Conservation (phyloP, 306 rosid species). For the Luffa acutangula region DNA sequence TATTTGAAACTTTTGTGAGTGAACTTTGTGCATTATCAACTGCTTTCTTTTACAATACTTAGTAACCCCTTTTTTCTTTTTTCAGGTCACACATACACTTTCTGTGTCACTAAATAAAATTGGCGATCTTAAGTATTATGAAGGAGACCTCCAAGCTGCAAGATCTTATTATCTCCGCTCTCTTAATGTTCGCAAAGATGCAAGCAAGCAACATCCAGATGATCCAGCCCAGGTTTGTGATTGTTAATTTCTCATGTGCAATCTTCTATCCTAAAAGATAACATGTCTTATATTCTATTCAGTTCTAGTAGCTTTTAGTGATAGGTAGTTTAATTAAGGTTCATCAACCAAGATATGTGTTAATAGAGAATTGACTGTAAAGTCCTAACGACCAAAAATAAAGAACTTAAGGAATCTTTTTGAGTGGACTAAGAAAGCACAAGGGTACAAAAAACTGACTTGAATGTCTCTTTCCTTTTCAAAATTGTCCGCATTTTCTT, state of each 20-base stretch:
- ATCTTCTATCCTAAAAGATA: not conserved
- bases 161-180: conserved; percentile 70
- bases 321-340: not conserved
- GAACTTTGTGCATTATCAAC: not conserved
- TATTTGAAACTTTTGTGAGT: conserved; percentile 13
- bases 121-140: conserved; percentile 92
- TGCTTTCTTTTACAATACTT: not conserved
- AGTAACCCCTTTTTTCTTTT: not conserved
- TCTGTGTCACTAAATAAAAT: conserved; percentile 93
- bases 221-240: conserved; percentile 68
- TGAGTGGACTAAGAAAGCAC: not conserved
- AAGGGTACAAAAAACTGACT: not conserved
- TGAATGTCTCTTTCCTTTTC: not conserved
- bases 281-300: not conserved
- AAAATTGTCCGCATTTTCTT: not conserved
- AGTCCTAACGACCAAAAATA: not conserved
- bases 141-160: conserved; percentile 74
- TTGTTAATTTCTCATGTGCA: not conserved
- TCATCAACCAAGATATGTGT: not conserved
- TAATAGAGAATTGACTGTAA: not conserved
- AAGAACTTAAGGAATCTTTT: not conserved
- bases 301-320: not conserved
- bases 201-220: conserved; percentile 38
- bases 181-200: conserved; percentile 76
- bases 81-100: conserved; percentile 77